Conservation (phyloP, 345 rosid genomes). For the Gossypium ekmanianum region DNA sequence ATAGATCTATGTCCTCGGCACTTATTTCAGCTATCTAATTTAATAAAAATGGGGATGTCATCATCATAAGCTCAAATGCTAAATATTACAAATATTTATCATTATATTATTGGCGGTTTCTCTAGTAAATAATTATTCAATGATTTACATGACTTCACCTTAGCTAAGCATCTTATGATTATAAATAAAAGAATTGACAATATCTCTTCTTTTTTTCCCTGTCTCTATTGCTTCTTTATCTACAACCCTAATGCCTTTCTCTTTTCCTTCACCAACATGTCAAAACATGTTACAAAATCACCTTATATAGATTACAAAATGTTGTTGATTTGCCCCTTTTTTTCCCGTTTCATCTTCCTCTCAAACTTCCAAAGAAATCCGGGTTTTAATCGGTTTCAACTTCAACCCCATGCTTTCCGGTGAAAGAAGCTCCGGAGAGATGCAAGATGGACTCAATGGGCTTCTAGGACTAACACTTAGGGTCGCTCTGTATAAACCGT, state of each 20-base stretch:
- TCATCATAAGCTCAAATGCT: too few species aligned
- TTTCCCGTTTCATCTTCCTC: background rate
- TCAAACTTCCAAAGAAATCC: slow-evolving; percentile 29
- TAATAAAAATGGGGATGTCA: too few species aligned
- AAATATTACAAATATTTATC: background rate
- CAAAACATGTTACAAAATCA: slow-evolving; percentile 20
- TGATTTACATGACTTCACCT: background rate
- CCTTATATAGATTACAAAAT: slow-evolving; percentile 22
- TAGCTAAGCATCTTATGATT: slow-evolving; percentile 22
- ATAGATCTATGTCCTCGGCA: too few species aligned
- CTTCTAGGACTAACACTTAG: slow-evolving; percentile 84
- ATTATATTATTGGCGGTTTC: background rate
- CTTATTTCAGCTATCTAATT: too few species aligned
- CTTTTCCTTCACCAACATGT: slow-evolving; percentile 9
- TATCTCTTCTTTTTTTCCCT: slow-evolving; percentile 14
- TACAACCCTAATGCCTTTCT: slow-evolving; percentile 25
- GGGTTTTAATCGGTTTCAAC: slow-evolving; percentile 89
- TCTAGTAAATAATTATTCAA: background rate
- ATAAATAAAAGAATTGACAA: slow-evolving; percentile 33
- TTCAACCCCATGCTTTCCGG: slow-evolving; percentile 99
- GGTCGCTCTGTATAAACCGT: slow-evolving; percentile 67
- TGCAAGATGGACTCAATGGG: slow-evolving; percentile 73
- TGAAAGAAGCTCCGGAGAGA: slow-evolving; percentile 89
- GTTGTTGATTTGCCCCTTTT: background rate
- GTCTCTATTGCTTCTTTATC: slow-evolving; percentile 27